Conservation (phyloP, 2,329 filamentous ascomycete genomes). For the Ambrosiella cleistominuta region DNA sequence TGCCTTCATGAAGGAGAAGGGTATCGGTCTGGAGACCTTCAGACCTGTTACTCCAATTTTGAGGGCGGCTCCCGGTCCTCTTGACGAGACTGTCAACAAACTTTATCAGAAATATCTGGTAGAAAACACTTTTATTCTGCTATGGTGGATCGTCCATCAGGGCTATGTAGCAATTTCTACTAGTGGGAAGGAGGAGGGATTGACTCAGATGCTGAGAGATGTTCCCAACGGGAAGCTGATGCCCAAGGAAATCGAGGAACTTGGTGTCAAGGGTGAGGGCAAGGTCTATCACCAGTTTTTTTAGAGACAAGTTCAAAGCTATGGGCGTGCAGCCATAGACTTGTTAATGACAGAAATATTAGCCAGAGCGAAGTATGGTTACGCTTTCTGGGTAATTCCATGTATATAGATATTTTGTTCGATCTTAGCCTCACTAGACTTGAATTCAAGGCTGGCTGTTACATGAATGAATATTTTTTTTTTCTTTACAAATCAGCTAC, state of each 20-base stretch:
- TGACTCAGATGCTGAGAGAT: conserved; percentile 14
- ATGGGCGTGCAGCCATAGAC: conserved; percentile 6
- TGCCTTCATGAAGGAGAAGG: conserved; percentile 49
- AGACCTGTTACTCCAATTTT: conserved; percentile 56
- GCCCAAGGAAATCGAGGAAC: conserved; percentile 1
- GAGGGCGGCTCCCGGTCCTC: conserved; percentile 57
- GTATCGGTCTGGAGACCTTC: conserved; percentile 64
- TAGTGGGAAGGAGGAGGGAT: conserved; percentile 13
- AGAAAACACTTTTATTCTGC: conserved; percentile 61
- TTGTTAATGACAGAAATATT: no score
- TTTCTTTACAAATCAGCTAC: no score
- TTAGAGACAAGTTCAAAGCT: conserved; percentile 2
- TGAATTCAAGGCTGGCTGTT: no score
- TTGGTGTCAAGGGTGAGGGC: background rate
- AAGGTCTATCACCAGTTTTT: conserved; percentile 2
- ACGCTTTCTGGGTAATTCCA: no score
- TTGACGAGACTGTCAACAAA: conserved; percentile 39
- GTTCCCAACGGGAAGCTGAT: conserved; percentile 13
- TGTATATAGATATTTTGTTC: no score
- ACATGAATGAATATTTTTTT: no score
- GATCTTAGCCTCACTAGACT: no score
- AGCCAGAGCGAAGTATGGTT: no score
- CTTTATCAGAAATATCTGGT: conserved; percentile 55
- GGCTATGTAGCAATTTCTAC: conserved; percentile 11
- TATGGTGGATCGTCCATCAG: conserved; percentile 46